Base-by-base conservation (phyloP, 257 asterid species). In the Leptodermis oblonga region DNA sequence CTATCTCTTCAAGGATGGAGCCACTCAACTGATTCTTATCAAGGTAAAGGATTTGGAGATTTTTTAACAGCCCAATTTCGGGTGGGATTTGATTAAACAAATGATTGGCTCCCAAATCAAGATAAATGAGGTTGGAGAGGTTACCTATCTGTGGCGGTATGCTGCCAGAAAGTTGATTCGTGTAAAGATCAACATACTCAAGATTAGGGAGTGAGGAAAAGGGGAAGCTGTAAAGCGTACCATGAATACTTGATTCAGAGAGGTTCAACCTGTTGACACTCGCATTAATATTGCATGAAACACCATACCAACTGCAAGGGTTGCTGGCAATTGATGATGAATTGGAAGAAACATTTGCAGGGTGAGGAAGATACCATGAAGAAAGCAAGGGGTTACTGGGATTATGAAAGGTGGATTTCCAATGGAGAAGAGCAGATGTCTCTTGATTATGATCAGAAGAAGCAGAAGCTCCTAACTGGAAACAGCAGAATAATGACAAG, bases 181-280 rank as follows among this genome's bases (percentile, higher is more conserved):
- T 7, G 4, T 52, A 34, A 18, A 76, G 12, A 65, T 76, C 84
- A 28, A 80, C 53, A 53, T 43, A 54, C 11, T 69, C 67, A 15
- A 80, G 67, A 80, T 76, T 65, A 1, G 77, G 78, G 30, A 80
- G 81, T 33, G 68, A 61, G 0, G 65, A 65, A 64, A 73, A 80
- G 0, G 84, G 79, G 36, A 80, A 80, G 65, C 63, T 22, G 12
- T 65, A 3, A 4, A 76, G 77, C 1, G 77, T 76, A 26, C 74
- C 84, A 33, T 12, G 5, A 2, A 76, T 43, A 20, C 46, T 2
- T 0, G 26, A 28, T n/a, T 65, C 48, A 0, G 78, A 49, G 51
- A 76, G 66, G 71, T 72, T 79, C 51, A 79, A 0, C 14, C 31
- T 23, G n/a, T 23, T 49, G 36, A 76, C 26, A 28, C 42, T 53